These are phyloP conservation scores for Penicillium fimorum DNA, from an alignment of 495 filamentous ascomycete species.

Conservation along the genomic window DNA sequence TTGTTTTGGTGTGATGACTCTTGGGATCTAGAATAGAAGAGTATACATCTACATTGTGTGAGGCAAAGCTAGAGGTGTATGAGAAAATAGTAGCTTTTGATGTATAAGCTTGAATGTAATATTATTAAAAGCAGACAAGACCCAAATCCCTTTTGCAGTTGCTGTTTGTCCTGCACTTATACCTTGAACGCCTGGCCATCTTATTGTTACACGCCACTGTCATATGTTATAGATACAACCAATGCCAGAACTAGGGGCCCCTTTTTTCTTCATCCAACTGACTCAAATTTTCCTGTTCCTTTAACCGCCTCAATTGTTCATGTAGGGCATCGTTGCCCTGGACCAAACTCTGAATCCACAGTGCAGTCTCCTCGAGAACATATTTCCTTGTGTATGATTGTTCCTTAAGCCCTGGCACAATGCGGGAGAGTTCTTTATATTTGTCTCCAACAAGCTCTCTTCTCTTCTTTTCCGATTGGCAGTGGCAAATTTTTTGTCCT, in stretches of 20 bases:
- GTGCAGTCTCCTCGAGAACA: constrained; percentile 20
- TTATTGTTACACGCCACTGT: not conserved
- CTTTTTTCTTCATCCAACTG: not conserved
- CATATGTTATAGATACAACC: not conserved
- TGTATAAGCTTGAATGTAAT: no score
- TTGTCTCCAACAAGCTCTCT: constrained; percentile 22
- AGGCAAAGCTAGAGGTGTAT: no score
- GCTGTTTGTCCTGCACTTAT: no score
- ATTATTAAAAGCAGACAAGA: no score
- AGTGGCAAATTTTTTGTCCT: constrained; percentile 27
- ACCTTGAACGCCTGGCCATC: no score
- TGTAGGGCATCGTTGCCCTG: constrained; percentile 18
- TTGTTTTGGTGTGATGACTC: not conserved
- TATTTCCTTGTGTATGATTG: constrained; percentile 27
- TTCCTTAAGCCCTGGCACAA: constrained; percentile 20
- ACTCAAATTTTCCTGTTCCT: constrained; percentile 8
- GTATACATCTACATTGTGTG: no score
- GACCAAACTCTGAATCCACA: constrained; percentile 15
- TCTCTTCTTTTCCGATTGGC: constrained; percentile 27
- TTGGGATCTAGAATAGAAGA: not conserved
- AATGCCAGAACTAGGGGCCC: not conserved
- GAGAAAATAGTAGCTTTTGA: no score
- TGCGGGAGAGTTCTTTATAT: constrained; percentile 18
- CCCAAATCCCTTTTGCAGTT: no score
- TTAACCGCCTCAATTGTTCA: constrained; percentile 11